Evolutionary conservation across 2,329 filamentous ascomycete genomes (phyloP), one percentile per base, ranked within the genome.

Genomic region (Dactylellina leptospora): DNA sequence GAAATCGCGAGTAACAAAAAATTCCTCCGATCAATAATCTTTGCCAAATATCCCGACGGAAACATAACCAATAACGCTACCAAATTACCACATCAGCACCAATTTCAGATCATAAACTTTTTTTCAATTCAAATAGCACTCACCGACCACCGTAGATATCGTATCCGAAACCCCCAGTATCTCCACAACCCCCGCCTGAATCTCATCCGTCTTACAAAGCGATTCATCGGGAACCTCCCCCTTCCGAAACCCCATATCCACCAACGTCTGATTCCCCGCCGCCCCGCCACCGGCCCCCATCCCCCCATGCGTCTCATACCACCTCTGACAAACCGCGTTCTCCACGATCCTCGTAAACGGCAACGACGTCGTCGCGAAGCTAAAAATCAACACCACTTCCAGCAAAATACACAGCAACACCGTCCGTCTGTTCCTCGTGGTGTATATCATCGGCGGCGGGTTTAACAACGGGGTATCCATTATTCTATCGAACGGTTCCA

Each of bases 161-260:
- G 59, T 64, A 54, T 72, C 59, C 36, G 59, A 58, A 4, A 72
- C 59, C n/a, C 68, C 68, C 51, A 72, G 25, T 59, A 72, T 72
- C 59, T 72, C 68, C 38, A 72, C 68, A 5, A 72, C 68, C 4
- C 53, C 59, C 2, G 68, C 59, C 20, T 72, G 68, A n/a, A 72
- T 72, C 68, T 72, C 68, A 47, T 72, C 68, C 30, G 59, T 58
- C 59, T 72, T 72, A 30, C 68, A 72, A 40, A 68, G 30, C 10
- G 40, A 42, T 44, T 64, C 68, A 44, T 64, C 68, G 10, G 59
- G 47, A 38, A 60, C 36, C 27, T 33, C 13, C 9, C 59, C 16
- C 44, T 50, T 20, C 62, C 33, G 16, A 3, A 53, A 22, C 4
- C 45, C 38, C 2, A 10, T n/a, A 51, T 50, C 50, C 23, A 44